These are phyloP conservation scores for Xylaria sp. DNA, from an alignment of 2,329 filamentous ascomycete genomes.

Conservation along the genomic window DNA sequence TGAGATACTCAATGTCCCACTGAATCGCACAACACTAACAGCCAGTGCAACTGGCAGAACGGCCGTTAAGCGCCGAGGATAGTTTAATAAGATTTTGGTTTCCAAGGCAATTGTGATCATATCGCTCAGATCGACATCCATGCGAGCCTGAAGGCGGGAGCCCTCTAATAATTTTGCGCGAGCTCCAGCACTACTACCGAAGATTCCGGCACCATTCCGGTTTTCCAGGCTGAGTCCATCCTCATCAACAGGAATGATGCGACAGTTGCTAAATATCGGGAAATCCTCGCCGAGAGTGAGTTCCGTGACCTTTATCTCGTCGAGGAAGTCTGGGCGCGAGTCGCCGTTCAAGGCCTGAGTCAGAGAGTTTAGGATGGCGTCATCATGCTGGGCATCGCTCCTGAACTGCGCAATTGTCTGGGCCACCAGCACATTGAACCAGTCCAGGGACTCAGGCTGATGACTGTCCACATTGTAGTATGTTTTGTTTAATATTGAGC, in stretches of 20 bases:
- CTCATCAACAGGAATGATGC: constrained; percentile 90
- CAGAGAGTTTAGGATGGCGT: constrained; percentile 86
- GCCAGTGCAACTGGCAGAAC: constrained; percentile 91
- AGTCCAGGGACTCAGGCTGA: constrained; percentile 95
- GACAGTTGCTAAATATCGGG: constrained; percentile 97
- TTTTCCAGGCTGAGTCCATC: constrained; percentile 71
- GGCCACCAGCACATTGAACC: constrained; percentile 98
- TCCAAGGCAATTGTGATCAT: constrained; percentile 95
- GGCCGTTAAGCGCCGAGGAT: constrained; percentile 88
- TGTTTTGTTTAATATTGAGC: constrained; percentile 93
- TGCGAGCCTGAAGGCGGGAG: constrained; percentile 86
- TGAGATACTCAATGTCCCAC: constrained; percentile 90
- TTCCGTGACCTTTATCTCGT: constrained; percentile 93
- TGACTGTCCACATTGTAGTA: constrained; percentile 97
- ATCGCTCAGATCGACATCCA: constrained; percentile 97
- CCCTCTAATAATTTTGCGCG: constrained; percentile 66
- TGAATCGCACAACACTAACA: constrained; percentile 93
- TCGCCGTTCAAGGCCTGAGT: constrained; percentile 89
- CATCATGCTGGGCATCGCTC: constrained; percentile 90
- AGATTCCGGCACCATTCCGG: constrained; percentile 18
- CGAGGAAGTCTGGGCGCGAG: constrained; percentile 88
- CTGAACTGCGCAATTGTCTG: constrained; percentile 97
- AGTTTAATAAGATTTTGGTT: constrained; percentile 94
- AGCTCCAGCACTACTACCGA: constrained; percentile 57
- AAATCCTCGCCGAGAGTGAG: constrained; percentile 96